A percentile compares a stretch with the other conserved stretches of the same genome.
Evolutionary conservation across 2,329 filamentous ascomycete species (phyloP).

Genomic region (Sporothrix schenckii): DNA sequence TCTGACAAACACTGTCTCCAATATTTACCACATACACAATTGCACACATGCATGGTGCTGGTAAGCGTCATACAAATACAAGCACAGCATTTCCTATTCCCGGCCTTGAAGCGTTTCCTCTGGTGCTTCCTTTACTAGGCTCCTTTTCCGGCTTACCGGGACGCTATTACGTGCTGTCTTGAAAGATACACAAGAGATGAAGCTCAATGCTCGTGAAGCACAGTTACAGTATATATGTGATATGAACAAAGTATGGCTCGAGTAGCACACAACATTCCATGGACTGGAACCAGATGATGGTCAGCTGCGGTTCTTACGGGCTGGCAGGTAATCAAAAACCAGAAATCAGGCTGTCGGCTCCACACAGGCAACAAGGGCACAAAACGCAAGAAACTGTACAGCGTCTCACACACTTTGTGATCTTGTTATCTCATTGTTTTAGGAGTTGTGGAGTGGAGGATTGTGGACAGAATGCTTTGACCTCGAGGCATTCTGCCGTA

Average conservation of each 20-base stretch:
- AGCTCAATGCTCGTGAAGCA: not conserved
- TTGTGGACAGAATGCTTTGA: not conserved
- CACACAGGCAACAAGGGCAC: not conserved
- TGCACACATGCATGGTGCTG: not conserved
- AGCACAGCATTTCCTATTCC: not conserved
- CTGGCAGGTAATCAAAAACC: not conserved
- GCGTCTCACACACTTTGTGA: not conserved
- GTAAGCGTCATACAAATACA: not conserved
- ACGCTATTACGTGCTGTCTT: not conserved
- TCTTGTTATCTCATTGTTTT: not conserved
- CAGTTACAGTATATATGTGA: not conserved
- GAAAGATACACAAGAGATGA: not conserved
- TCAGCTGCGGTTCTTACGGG: not conserved
- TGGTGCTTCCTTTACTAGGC: not conserved
- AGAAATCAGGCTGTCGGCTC: not conserved
- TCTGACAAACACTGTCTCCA: constrained; percentile 4
- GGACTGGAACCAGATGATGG: not conserved
- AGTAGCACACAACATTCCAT: not conserved
- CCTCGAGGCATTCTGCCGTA: not conserved
- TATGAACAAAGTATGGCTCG: not conserved
- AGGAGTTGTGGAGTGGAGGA: not conserved
- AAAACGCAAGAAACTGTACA: not conserved
- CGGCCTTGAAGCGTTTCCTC: not conserved
- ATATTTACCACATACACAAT: not conserved
- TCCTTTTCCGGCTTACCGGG: constrained; percentile 12